Evolutionary conservation across 2,329 filamentous ascomycete genomes (phyloP).

Genomic region (Xenoacremonium recifei): DNA sequence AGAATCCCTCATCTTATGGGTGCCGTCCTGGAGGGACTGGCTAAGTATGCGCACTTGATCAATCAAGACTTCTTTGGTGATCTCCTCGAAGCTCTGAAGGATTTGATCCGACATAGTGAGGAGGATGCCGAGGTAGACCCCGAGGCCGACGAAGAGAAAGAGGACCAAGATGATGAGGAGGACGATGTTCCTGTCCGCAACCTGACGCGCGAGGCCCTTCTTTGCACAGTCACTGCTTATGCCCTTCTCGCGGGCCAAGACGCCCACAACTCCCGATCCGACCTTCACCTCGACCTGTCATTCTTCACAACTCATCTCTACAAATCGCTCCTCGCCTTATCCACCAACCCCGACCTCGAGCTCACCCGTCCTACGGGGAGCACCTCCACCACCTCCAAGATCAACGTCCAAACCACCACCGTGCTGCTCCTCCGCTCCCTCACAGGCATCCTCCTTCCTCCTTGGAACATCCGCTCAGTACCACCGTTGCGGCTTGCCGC

Average conservation of each 20-base stretch:
- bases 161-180: constrained; percentile 38
- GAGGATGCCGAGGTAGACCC: constrained; percentile 48
- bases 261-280: constrained; percentile 76
- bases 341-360: constrained; percentile 83
- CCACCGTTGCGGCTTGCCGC: constrained; percentile 85
- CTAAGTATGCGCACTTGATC: constrained; percentile 93
- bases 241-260: constrained; percentile 95
- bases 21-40: constrained; percentile 91
- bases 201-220: constrained; percentile 78
- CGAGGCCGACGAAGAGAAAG: constrained; percentile 42
- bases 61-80: constrained; percentile 99
- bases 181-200: constrained; percentile 57
- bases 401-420: constrained; percentile 94
- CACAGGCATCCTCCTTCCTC: constrained; percentile 75
- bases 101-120: constrained; percentile 78
- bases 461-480: constrained; percentile 68
- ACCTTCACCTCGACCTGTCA: constrained; percentile 84
- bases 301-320: constrained; percentile 97
- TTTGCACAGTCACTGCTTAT: constrained; percentile 95
- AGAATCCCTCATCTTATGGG: constrained; percentile 85
- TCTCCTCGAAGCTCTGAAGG: constrained; percentile 88
- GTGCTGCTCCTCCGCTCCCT: constrained; percentile 88
- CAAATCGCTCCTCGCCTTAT: constrained; percentile 75
- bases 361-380: constrained; percentile 53
- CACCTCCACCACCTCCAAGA: constrained; percentile 54